Conservation (phyloP, 352 stramenopile species). For the Blastocystis hominis region DNA sequence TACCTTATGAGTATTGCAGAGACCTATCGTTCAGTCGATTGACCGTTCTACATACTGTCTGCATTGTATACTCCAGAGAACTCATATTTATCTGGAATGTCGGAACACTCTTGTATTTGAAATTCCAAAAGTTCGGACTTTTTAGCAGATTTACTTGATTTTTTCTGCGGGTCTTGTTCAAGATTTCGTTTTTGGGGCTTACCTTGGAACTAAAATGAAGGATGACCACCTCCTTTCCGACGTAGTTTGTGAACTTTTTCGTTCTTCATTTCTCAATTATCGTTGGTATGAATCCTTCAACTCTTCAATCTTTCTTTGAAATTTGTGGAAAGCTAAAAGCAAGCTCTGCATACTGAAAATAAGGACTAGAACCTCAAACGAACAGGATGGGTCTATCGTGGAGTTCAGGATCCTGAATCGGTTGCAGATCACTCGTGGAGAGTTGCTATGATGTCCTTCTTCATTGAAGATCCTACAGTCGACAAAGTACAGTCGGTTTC, state of each 20-base stretch:
- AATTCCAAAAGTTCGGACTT: too few species aligned
- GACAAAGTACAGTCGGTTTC: conserved; percentile 26
- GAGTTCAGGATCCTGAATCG: conserved; percentile 75
- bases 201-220: too few species aligned
- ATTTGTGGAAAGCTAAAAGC: conserved; percentile 35
- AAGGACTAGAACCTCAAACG: conserved; percentile 34
- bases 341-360: too few species aligned
- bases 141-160: too few species aligned
- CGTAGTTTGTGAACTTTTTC: not conserved
- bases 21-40: not conserved
- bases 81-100: not conserved
- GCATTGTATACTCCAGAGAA: not conserved
- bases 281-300: not conserved
- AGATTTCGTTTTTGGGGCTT: too few species aligned
- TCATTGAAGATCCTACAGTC: conserved; percentile 47
- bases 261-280: not conserved
- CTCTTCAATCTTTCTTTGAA: conserved; percentile 11
- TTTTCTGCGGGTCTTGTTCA: too few species aligned
- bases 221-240: not conserved
- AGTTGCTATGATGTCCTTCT: conserved; percentile 64
- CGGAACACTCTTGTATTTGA: too few species aligned
- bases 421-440: conserved; percentile 84
- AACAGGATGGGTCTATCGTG: conserved; percentile 81
- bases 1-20: conserved; percentile 14
- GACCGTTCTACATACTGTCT: not conserved